Evolutionary conservation across 2,329 filamentous ascomycete species (phyloP).

Genomic region (Cercospora beticola): DNA sequence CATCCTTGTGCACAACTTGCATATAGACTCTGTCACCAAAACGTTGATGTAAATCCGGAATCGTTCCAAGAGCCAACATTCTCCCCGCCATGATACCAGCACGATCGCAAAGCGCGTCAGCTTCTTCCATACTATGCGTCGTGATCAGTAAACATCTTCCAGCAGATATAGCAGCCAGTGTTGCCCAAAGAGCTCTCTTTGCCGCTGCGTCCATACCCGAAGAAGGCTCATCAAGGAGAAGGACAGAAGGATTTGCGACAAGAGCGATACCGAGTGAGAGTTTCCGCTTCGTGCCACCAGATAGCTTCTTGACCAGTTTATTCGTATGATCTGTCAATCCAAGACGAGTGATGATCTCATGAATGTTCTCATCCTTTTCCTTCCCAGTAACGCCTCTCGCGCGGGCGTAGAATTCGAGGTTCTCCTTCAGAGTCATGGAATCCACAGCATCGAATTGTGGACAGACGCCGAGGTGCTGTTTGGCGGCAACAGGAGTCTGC

Average conservation of each 20-base stretch:
- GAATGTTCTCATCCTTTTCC: conserved; percentile 71
- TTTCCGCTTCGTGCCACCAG: conserved; percentile 86
- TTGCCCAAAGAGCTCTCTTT: conserved; percentile 87
- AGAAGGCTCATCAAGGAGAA: conserved; percentile 82
- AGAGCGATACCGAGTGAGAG: conserved; percentile 80
- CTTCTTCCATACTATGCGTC: conserved; percentile 91
- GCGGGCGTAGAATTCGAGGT: conserved; percentile 79
- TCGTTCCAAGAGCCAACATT: conserved; percentile 79
- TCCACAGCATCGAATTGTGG: conserved; percentile 69
- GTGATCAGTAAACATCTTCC: conserved; percentile 83
- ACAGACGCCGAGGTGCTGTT: conserved; percentile 79
- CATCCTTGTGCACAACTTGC: conserved; percentile 70
- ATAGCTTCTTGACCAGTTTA: conserved; percentile 73
- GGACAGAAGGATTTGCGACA: conserved; percentile 81
- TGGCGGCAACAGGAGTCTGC: conserved; percentile 67
- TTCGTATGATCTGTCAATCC: conserved; percentile 67
- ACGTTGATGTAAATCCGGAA: conserved; percentile 65
- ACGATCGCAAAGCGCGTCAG: conserved; percentile 75
- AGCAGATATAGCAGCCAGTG: conserved; percentile 66
- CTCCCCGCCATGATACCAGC: conserved; percentile 75
- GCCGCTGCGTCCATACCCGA: conserved; percentile 84
- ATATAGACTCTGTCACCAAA: conserved; percentile 70
- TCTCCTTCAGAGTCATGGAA: conserved; percentile 81
- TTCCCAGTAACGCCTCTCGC: conserved; percentile 65
- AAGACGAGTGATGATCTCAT: conserved; percentile 70